Base-by-base conservation (phyloP, 129 eudicot species). In the Helichrysum umbraculigerum region DNA sequence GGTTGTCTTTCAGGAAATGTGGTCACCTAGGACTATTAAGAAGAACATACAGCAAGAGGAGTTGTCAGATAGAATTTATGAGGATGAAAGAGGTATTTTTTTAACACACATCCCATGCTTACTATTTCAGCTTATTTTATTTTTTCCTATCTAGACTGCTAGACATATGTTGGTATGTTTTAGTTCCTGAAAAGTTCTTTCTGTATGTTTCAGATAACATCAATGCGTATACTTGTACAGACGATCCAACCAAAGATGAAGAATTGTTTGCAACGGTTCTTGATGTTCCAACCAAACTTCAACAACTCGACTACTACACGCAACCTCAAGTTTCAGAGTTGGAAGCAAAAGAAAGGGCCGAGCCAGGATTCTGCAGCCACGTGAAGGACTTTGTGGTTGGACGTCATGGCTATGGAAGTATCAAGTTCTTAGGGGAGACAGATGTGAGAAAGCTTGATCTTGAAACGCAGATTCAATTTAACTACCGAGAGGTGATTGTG, bases 381-480 rank as follows among this genome's bases (percentile, higher is more conserved):
- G 94, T 91, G 30, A 88, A 88, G 81, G 82, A 91, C 80, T 91
- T 91, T 54, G 90, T 91, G 57, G 76, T 91, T 16, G 97, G 97
- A 29, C 81, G 87, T 34, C 70, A 67, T 67, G 87, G 89, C 17
- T 87, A 83, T 72, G 96, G 96, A 5, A 76, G 82, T 73, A 84
- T 90, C 41, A 90, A 82, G 79, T 90, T 90, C 76, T 44, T 86
- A 29, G 94, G 92, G 30, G 89, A 85, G 72, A 88, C 90, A 4
- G 90, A 90, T 34, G 81, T 90, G 7, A 66, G 88, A 50, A 33
- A 72, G 29, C 88, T 90, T 34, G 87, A 90, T 74, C 75, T 92
- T 15, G 90, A 85, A 56, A 78, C 86, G 9, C 44, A 19, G 16
- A 54, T 93, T 47, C 79, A 83, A 12, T 90, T 93, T 67, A 90